Evolutionary conservation across 148 eudicot species (phyloP), one percentile per base, ranked within the genome.

Genomic region (Gaultheria prostrata): DNA sequence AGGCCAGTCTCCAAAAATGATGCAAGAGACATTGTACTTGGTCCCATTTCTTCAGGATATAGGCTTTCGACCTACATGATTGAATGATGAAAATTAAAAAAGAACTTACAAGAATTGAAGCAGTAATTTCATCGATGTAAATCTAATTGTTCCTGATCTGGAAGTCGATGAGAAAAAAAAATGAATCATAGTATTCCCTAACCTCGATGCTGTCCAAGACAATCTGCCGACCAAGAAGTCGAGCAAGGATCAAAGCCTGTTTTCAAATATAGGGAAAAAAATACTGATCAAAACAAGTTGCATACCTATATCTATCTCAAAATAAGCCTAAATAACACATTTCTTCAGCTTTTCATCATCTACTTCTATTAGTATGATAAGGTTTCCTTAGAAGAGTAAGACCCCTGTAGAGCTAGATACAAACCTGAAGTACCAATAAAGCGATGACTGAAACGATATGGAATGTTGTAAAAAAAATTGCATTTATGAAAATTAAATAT

Each of bases 231-330:
- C 99, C 98, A 76, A 97, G 93, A 87, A 97, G 98, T 51, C 99
- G 93, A 82, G 95, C 94, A 86, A 97, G 93, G 90, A 97, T 97
- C 89, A 97, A 85, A 67, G 95, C 97, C 99, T 97, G 90, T 84
- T 67, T 88, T 87, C 48, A 81, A 15, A 76, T 30, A 73, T 15
- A 56, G 69, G 74, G 80, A 65, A 79, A 69, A 45, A 54, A 6
- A 4, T 67, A 78, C 4, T 11, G 39, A 39, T 77, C 43, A 85
- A 53, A 13, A 83, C 32, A 51, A 15, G 33, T 26, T 54, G 17
- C 32, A 35, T 43, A 28, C 8, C 9, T 51, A 26, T 21, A 45
- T 18, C 30, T 49, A 63, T 24, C 12, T 13, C 50, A 32, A 77
- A 75, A 28, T 77, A 77, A 49, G 6, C 20, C 59, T 50, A n/a